These are phyloP conservation scores for Powellomyces hirtus DNA, from an alignment of 192 early-diverging fungal genomes.

Conservation along the genomic window DNA sequence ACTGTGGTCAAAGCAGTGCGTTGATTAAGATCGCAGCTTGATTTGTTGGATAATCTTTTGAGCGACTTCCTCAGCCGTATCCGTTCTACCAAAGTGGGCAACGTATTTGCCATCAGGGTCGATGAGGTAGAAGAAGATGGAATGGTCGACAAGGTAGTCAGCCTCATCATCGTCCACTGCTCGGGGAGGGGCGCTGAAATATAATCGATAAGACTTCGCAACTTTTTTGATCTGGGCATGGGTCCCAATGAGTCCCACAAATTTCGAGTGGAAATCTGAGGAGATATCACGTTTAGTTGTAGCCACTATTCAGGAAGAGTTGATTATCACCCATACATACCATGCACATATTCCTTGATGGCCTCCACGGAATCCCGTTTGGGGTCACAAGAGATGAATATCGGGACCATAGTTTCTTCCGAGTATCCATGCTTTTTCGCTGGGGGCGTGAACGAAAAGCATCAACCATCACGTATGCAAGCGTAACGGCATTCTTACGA, in stretches of 20 bases:
- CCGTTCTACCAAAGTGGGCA: constrained; percentile 86
- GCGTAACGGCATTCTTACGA: not conserved
- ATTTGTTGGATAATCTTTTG: constrained; percentile 43
- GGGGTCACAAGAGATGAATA: constrained; percentile 97
- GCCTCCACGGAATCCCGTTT: constrained; percentile 84
- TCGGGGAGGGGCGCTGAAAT: constrained; percentile 84
- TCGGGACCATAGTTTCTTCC: constrained; percentile 63
- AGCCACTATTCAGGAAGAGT: not conserved
- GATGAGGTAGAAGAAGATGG: constrained; percentile 98
- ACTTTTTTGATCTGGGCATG: constrained; percentile 76
- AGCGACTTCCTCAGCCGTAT: constrained; percentile 61
- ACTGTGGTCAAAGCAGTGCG: too few species aligned
- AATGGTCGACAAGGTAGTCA: constrained; percentile 98
- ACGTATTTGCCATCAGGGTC: constrained; percentile 87
- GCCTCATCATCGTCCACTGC: constrained; percentile 69
- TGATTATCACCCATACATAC: constrained; percentile 12
- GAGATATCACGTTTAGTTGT: too few species aligned
- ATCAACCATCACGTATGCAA: not conserved
- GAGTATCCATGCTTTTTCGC: constrained; percentile 12
- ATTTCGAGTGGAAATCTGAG: constrained; percentile 88
- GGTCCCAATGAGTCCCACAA: constrained; percentile 90
- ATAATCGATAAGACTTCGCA: constrained; percentile 92
- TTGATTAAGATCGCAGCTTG: too few species aligned
- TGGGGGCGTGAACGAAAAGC: constrained; percentile 6
- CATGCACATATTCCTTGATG: constrained; percentile 61